Evolutionary conservation across 495 filamentous ascomycete species (phyloP), one percentile per base, ranked within the genome.

Genomic region (Penicillium subrubescens): DNA sequence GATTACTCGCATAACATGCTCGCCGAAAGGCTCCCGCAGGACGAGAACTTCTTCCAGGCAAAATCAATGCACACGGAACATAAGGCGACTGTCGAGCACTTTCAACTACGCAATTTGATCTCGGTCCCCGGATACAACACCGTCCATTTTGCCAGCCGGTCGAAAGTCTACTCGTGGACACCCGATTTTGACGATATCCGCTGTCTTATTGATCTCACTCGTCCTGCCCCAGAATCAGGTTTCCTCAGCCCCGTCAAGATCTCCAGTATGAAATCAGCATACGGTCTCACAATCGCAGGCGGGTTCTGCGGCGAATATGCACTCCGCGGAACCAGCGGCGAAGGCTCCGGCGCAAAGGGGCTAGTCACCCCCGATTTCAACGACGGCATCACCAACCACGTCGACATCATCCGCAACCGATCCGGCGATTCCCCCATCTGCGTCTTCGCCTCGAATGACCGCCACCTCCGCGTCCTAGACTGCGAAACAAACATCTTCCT

Each of bases 331-430:
- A 73, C 81, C 15, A 73, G 75, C 10, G 81, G 80, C n/a, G 80
- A 84, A 50, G 92, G 92, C 5, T 77, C 82, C 33, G 88, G 95
- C 39, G 90, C 89, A 3, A 81, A 82, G 55, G 81, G 89, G 44
- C 71, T 78, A 2, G 69, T 72, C 19, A 72, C 71, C 8, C 71
- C 71, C 2, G 69, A 74, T 35, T 70, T 66, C 59, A 72, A 67
- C 34, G 91, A 92, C 63, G 88, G 89, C 62, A 95, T 96, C 67
- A 96, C 92, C 31, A 97, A 96, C 68, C 93, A 97, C 74, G 84
- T 94, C 56, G 87, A 95, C 67, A 79, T 93, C 21, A 82, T 89
- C 64, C 79, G 77, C 15, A 82, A 82, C 29, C 88, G 93, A 39
- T 79, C 79, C 21, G 87, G 81, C 17, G 82, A 84, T 19, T 77